phyloP scores from a whole-genome alignment of 257 asterid species.

The Catharanthus roseus region DNA sequence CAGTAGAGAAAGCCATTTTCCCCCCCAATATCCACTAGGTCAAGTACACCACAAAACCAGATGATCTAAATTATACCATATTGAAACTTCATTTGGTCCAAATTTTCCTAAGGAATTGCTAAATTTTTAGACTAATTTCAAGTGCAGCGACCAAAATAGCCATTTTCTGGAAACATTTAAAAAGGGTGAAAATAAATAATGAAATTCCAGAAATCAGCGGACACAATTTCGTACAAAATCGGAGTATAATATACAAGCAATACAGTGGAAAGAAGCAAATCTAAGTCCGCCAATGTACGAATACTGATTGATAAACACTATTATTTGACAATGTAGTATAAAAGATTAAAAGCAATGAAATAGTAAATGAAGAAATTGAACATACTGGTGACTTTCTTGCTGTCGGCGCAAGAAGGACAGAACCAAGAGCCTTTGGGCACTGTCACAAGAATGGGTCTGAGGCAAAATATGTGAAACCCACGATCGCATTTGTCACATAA shows the following conservation, averaged over 20 bases:
- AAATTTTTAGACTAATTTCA: too few relatives aligned
- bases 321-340: too few relatives aligned
- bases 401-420: constrained; percentile 53
- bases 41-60: not conserved
- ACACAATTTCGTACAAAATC: not conserved
- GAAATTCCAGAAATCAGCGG: not conserved
- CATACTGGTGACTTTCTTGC: constrained; percentile 34
- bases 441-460: constrained; percentile 59
- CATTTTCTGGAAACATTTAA: too few relatives aligned
- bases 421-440: constrained; percentile 86
- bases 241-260: not conserved
- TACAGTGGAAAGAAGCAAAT: too few relatives aligned
- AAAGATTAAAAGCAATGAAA: too few relatives aligned
- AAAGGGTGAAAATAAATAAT: too few relatives aligned
- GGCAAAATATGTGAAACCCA: constrained; percentile 75
- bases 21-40: too few relatives aligned
- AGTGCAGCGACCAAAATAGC: too few relatives aligned
- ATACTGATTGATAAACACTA: too few relatives aligned
- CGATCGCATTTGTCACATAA: constrained; percentile 76
- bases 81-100: not conserved
- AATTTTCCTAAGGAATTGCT: not conserved
- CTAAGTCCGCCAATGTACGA: too few relatives aligned
- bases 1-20: too few relatives aligned
- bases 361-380: not conserved
- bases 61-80: not conserved